Percentiles rank a stretch among this genome's conserved stretches.
phyloP scores from a whole-genome alignment of 192 early-diverging fungal species.

The Oehlia diaphana region DNA sequence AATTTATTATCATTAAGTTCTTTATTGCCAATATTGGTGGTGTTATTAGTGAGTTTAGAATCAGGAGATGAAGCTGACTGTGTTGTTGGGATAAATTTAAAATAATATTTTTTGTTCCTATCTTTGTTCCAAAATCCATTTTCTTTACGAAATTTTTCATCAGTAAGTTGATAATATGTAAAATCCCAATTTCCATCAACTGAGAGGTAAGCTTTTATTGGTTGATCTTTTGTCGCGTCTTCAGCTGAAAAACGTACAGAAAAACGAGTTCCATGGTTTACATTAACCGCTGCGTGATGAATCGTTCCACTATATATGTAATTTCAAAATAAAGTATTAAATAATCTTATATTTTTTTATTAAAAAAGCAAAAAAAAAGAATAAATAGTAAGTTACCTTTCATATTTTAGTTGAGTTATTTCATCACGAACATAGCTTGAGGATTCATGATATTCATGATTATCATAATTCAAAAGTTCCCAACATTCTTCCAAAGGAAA shows the following conservation, averaged over 20 bases:
- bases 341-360: too few species aligned
- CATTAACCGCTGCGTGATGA: background rate
- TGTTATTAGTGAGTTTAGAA: background rate
- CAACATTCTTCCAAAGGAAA: background rate
- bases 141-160: background rate
- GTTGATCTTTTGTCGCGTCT: background rate
- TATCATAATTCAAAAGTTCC: background rate
- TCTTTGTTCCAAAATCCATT: constrained; percentile 7
- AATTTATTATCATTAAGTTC: background rate
- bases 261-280: too few species aligned
- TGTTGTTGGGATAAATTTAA: background rate
- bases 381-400: too few species aligned
- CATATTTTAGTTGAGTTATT: too few species aligned
- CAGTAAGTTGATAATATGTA: constrained; percentile 12
- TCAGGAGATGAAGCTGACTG: background rate
- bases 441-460: background rate
- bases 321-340: too few species aligned
- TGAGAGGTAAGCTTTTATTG: background rate
- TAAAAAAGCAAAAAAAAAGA: too few species aligned
- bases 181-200: constrained; percentile 4
- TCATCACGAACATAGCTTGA: too few species aligned
- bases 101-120: background rate
- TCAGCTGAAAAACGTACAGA: too few species aligned
- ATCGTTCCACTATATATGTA: background rate
- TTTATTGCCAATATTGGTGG: background rate